These are phyloP conservation scores for Paracorniculantispora psalliotae DNA, from an alignment of 2,329 filamentous ascomycete genomes.

Conservation along the genomic window DNA sequence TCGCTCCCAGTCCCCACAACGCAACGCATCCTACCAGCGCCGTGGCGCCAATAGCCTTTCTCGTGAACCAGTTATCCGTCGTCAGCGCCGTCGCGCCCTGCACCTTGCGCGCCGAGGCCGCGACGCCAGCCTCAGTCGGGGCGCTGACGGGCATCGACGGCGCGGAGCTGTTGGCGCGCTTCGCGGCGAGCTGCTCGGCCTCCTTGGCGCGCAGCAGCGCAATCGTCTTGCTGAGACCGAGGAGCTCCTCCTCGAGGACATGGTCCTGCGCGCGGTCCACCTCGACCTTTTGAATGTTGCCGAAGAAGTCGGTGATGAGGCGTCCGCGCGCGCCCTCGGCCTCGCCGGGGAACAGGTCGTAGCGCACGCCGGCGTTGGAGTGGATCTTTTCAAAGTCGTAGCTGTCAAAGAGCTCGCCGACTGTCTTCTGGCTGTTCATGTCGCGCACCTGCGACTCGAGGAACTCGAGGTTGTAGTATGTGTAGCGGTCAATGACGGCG, in stretches of 20 bases:
- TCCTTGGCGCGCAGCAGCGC: conserved; percentile 47
- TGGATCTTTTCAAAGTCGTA: conserved; percentile 95
- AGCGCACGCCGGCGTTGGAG: conserved; percentile 83
- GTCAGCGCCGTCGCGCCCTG: conserved; percentile 53
- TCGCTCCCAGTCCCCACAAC: conserved; percentile 54
- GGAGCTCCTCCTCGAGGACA: conserved; percentile 66
- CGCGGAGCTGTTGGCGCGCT: conserved; percentile 19
- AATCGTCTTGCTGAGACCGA: conserved; percentile 67
- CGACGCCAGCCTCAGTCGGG: conserved; percentile 23
- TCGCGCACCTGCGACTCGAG: conserved; percentile 86
- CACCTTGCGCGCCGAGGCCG: conserved; percentile 21
- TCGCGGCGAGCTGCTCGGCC: conserved; percentile 37
- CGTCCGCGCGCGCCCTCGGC: conserved; percentile 71
- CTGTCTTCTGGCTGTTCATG: conserved; percentile 77
- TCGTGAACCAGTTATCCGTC: conserved; percentile 62
- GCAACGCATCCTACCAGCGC: conserved; percentile 57
- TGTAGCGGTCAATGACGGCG: conserved; percentile 96
- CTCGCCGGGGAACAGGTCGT: conserved; percentile 89
- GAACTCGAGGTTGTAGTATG: conserved; percentile 97
- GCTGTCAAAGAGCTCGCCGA: conserved; percentile 93
- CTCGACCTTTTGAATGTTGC: conserved; percentile 96
- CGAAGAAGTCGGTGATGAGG: conserved; percentile 93
- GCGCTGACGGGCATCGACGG: conserved; percentile 24
- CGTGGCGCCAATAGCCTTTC: conserved; percentile 58
- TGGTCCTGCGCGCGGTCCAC: conserved; percentile 61